These are phyloP conservation scores for Wickerhamiella shivajii DNA, from an alignment of 805 yeast genomes.

Conservation along the genomic window DNA sequence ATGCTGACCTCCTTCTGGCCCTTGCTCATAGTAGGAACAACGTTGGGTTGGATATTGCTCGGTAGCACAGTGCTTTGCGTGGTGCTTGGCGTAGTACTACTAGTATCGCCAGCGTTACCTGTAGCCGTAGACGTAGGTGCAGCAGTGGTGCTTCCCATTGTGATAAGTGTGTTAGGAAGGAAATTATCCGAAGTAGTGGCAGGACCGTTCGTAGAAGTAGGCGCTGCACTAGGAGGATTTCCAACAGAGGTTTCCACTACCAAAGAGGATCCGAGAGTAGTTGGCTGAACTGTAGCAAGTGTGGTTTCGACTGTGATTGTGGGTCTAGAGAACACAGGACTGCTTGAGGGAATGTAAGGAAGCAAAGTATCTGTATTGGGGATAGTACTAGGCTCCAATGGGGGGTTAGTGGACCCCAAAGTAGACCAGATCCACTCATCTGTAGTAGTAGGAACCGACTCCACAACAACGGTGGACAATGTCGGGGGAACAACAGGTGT, in stretches of 20 bases:
- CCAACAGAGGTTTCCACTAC: too few relatives aligned
- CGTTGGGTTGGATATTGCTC: slow-evolving; percentile 59
- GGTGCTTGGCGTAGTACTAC: slow-evolving; percentile 6
- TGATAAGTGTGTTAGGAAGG: slow-evolving; percentile 6
- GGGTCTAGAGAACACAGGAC: neutral
- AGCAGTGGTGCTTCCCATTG: slow-evolving; percentile 10
- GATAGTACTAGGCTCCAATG: neutral
- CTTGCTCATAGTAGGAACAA: slow-evolving; percentile 22
- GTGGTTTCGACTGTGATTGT: too few relatives aligned
- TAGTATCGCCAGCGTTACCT: slow-evolving; percentile 11
- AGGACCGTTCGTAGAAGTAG: slow-evolving; percentile 1
- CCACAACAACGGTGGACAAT: too few relatives aligned
- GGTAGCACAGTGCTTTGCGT: slow-evolving; percentile 33
- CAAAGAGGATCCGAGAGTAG: too few relatives aligned
- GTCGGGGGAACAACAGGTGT: too few relatives aligned
- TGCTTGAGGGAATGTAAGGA: neutral
- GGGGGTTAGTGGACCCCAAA: slow-evolving; percentile 5
- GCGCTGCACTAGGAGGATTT: slow-evolving; percentile 2
- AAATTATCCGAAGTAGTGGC: slow-evolving; percentile 1
- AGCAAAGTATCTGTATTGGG: neutral
- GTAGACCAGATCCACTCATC: slow-evolving; percentile 8
- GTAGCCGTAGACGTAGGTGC: slow-evolving; percentile 10
- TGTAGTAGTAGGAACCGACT: too few relatives aligned
- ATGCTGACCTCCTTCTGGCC: slow-evolving; percentile 48
- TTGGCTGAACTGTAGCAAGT: too few relatives aligned